Evolutionary conservation across 352 stramenopile species (phyloP).

Genomic region (Globisporangium viniferum): DNA sequence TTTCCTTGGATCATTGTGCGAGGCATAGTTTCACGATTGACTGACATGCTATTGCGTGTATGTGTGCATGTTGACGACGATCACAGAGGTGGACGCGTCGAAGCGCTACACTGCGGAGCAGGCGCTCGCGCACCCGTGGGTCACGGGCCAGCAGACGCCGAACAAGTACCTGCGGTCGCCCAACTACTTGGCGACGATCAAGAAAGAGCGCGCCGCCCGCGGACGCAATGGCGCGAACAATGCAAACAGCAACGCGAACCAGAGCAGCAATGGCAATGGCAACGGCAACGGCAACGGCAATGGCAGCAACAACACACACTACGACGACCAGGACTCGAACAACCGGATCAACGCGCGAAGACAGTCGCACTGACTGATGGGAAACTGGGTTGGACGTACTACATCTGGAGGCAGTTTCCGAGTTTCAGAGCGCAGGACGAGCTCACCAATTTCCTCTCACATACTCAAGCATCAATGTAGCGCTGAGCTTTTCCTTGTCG

Average conservation of each 20-base stretch:
- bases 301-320: not conserved
- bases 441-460: no score
- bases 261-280: constrained; percentile 14
- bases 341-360: constrained; percentile 44
- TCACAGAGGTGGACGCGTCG: constrained; percentile 66
- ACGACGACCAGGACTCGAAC: constrained; percentile 15
- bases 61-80: not conserved
- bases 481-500: not conserved
- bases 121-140: constrained; percentile 79
- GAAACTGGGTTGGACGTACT: not conserved
- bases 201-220: constrained; percentile 52
- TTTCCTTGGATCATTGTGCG: not conserved
- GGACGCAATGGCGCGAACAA: not conserved
- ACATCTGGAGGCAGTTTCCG: not conserved
- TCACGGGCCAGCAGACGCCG: constrained; percentile 78
- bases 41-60: constrained; percentile 1
- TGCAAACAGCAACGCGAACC: constrained; percentile 21
- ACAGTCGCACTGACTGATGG: constrained; percentile 50
- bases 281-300: constrained; percentile 13
- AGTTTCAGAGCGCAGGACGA: not conserved
- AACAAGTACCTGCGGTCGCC: constrained; percentile 87
- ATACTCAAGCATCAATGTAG: no score
- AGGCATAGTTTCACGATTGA: not conserved
- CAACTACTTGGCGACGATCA: constrained; percentile 83
- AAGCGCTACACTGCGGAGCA: constrained; percentile 84